Evolutionary conservation across 2,329 filamentous ascomycete genomes (phyloP).

Genomic region (Clarireedia hainanense): DNA sequence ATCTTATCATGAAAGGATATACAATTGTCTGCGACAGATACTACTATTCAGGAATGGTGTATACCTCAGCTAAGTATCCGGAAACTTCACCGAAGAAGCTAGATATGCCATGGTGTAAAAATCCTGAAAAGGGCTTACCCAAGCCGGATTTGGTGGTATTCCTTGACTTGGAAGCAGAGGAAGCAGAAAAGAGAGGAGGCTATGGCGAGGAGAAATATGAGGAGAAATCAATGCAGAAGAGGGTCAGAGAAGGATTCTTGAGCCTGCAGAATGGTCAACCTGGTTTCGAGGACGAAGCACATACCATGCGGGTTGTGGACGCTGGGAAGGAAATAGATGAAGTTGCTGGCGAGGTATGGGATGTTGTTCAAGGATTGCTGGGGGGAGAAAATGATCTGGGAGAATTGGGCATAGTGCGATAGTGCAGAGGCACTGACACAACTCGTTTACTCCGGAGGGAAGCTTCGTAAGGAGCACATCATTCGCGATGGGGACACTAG

Average conservation of each 20-base stretch:
- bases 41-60: constrained; percentile 90
- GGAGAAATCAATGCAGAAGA: constrained; percentile 69
- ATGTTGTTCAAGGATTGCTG: constrained; percentile 33
- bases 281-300: constrained; percentile 38
- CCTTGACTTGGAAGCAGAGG: constrained; percentile 68
- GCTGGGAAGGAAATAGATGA: constrained; percentile 47
- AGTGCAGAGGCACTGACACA: not conserved
- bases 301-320: constrained; percentile 45
- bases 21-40: constrained; percentile 87
- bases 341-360: constrained; percentile 42
- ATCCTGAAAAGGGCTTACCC: constrained; percentile 79
- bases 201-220: constrained; percentile 90
- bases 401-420: constrained; percentile 1
- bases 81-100: constrained; percentile 41
- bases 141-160: constrained; percentile 84
- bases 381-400: constrained; percentile 33
- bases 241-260: constrained; percentile 69
- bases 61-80: constrained; percentile 80
- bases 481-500: no score
- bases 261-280: constrained; percentile 34
- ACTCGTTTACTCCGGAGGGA: not conserved
- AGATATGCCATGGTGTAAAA: constrained; percentile 69
- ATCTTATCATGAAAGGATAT: constrained; percentile 53
- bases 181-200: constrained; percentile 69
- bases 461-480: no score